A percentile compares a stretch with the other conserved stretches of the same genome.
Evolutionary conservation across 139 green algal species (phyloP).

Genomic region (Eudorina sp.): DNA sequence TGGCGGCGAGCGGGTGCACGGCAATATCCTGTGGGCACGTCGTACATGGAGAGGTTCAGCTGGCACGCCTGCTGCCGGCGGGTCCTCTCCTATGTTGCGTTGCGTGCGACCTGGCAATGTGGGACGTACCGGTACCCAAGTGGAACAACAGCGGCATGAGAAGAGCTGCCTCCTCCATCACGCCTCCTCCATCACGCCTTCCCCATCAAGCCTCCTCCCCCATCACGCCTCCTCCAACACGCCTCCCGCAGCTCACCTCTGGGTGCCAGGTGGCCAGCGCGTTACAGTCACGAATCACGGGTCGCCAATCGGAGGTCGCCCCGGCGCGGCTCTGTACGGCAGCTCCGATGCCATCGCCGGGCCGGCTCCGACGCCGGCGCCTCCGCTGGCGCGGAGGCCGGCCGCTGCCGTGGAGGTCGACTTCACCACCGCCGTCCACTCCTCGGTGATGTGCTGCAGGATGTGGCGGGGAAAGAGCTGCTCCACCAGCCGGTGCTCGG

Average conservation of each 20-base stretch:
- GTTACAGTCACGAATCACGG: slow-evolving; percentile 19
- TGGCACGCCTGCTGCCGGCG: no score
- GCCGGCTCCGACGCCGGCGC: neutral
- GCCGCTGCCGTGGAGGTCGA: neutral
- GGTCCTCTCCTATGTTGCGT: no score
- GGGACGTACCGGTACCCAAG: no score
- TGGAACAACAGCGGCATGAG: no score
- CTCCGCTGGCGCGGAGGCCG: neutral
- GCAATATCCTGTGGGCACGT: no score
- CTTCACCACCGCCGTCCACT: neutral
- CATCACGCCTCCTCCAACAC: neutral
- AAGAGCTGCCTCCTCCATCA: no score
- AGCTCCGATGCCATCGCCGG: no score
- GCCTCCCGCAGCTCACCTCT: neutral
- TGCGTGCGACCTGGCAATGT: no score
- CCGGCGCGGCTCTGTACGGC: no score
- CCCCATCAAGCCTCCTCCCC: neutral
- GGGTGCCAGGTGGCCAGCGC: slow-evolving; percentile 20
- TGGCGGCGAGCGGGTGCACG: no score
- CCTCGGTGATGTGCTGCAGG: slow-evolving; percentile 24
- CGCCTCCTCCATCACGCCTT: neutral
- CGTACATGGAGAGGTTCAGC: no score
- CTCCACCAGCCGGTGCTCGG: slow-evolving; percentile 27
- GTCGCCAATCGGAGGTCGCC: neutral
- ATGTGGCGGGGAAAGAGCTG: slow-evolving; percentile 33